These are phyloP conservation scores for Eutrema salsugineum DNA, from an alignment of 441 rosid species.

Conservation along the genomic window DNA sequence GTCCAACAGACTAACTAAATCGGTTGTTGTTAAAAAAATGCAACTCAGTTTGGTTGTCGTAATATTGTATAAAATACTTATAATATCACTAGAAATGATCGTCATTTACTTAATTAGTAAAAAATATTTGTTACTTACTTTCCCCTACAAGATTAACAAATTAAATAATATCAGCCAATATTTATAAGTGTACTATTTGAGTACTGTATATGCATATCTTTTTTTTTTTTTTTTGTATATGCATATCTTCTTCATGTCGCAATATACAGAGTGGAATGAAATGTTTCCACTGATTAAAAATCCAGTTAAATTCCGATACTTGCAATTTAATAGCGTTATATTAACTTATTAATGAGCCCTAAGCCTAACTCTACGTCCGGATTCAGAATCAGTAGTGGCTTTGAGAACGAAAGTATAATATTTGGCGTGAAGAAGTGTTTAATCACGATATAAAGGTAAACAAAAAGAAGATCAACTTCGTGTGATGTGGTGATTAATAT, in stretches of 20 bases:
- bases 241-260: neutral
- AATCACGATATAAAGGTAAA: slow-evolving; percentile 7
- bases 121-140: neutral
- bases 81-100: too few relatives aligned
- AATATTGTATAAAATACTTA: too few relatives aligned
- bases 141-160: neutral
- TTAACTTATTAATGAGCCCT: neutral
- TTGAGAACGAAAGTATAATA: slow-evolving; percentile 16
- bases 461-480: slow-evolving; percentile 5
- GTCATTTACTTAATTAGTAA: neutral
- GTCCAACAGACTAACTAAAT: neutral
- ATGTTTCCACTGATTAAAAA: neutral
- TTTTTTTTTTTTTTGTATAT: too few relatives aligned
- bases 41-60: neutral
- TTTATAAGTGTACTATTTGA: neutral
- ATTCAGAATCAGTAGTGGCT: neutral
- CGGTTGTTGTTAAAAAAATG: neutral
- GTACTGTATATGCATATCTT: neutral
- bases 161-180: neutral
- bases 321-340: neutral
- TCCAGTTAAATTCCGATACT: neutral
- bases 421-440: slow-evolving; percentile 1
- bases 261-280: neutral
- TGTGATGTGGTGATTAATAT: neutral
- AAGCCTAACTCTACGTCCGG: neutral